phyloP scores from a whole-genome alignment of 2,329 filamentous ascomycete genomes.

The Purpureocillium takamizusanense region DNA sequence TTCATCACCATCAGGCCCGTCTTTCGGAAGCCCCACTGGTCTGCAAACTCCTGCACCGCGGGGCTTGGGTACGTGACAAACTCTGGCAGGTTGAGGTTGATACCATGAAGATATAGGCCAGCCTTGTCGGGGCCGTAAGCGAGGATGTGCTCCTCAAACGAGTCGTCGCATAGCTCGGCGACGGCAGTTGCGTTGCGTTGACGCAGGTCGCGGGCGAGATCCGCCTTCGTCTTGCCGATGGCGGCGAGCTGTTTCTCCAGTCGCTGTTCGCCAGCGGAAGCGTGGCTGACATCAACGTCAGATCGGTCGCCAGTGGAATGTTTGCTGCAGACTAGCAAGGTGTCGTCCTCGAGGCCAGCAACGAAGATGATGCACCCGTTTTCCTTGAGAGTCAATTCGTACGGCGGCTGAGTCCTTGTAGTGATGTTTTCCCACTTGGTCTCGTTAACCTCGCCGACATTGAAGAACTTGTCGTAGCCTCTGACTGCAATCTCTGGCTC shows the following conservation, averaged over 20 bases:
- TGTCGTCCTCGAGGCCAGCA: conserved; percentile 79
- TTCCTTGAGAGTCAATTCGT: conserved; percentile 94
- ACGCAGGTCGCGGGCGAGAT: conserved; percentile 69
- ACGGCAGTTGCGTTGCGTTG: conserved; percentile 86
- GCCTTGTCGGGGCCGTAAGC: conserved; percentile 76
- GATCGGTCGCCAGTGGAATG: conserved; percentile 81
- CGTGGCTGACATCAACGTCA: conserved; percentile 70
- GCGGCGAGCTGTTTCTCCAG: conserved; percentile 69
- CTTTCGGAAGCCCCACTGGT: conserved; percentile 89
- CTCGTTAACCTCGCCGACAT: conserved; percentile 69
- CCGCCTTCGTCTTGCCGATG: conserved; percentile 68
- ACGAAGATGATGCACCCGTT: conserved; percentile 99
- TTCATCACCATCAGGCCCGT: conserved; percentile 72
- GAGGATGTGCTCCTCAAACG: conserved; percentile 93
- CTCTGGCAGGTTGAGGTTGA: conserved; percentile 89
- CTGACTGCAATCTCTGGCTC: conserved; percentile 72
- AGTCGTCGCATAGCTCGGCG: conserved; percentile 91
- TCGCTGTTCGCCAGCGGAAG: conserved; percentile 72
- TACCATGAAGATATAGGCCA: conserved; percentile 88
- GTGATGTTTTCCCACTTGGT: conserved; percentile 80
- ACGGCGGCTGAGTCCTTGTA: conserved; percentile 69
- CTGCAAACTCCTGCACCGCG: conserved; percentile 82
- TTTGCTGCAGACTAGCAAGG: conserved; percentile 94
- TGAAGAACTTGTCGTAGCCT: conserved; percentile 99
- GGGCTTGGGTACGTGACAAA: conserved; percentile 80